A percentile compares a stretch with the other conserved stretches of the same genome.
Evolutionary conservation across 768 basidiomycete genomes (phyloP).

Genomic region (Arthromyces matolae): DNA sequence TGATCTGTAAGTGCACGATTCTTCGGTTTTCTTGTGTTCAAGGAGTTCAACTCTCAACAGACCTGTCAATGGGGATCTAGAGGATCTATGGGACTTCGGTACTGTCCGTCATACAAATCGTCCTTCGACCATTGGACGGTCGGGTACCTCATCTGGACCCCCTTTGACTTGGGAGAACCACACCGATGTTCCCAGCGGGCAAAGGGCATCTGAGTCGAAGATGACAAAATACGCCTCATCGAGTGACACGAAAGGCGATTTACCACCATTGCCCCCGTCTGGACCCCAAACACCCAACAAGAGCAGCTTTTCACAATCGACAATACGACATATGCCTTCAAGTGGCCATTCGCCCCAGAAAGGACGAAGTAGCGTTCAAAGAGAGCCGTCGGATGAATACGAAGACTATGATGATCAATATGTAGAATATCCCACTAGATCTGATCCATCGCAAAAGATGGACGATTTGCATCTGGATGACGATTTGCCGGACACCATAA

Average conservation of each 20-base stretch:
- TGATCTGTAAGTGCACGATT: slow-evolving; percentile 52
- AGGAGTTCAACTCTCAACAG: slow-evolving; percentile 29
- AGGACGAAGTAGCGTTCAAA: slow-evolving; percentile 30
- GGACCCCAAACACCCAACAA: slow-evolving; percentile 33
- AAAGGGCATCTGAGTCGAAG: slow-evolving; percentile 34
- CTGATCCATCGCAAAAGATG: slow-evolving; percentile 46
- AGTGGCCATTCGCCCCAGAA: slow-evolving; percentile 23
- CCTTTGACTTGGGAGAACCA: slow-evolving; percentile 82
- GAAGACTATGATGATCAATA: slow-evolving; percentile 64
- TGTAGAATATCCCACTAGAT: slow-evolving; percentile 44
- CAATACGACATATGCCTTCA: slow-evolving; percentile 56
- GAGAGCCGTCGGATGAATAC: slow-evolving; percentile 59
- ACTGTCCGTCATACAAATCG: slow-evolving; percentile 78
- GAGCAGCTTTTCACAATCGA: slow-evolving; percentile 56
- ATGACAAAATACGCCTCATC: slow-evolving; percentile 43
- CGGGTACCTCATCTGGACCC: slow-evolving; percentile 60
- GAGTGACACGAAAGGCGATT: slow-evolving; percentile 50
- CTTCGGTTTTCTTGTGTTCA: slow-evolving; percentile 1
- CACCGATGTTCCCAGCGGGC: slow-evolving; percentile 45
- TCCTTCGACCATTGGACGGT: slow-evolving; percentile 63
- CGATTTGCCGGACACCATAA: slow-evolving; percentile 77
- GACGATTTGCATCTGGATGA: slow-evolving; percentile 48
- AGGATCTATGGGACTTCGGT: slow-evolving; percentile 97
- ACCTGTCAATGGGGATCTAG: slow-evolving; percentile 53
- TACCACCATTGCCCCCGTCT: slow-evolving; percentile 54